phyloP scores from a whole-genome alignment of 2,329 filamentous ascomycete species.

The Hymenoscyphus linearis region DNA sequence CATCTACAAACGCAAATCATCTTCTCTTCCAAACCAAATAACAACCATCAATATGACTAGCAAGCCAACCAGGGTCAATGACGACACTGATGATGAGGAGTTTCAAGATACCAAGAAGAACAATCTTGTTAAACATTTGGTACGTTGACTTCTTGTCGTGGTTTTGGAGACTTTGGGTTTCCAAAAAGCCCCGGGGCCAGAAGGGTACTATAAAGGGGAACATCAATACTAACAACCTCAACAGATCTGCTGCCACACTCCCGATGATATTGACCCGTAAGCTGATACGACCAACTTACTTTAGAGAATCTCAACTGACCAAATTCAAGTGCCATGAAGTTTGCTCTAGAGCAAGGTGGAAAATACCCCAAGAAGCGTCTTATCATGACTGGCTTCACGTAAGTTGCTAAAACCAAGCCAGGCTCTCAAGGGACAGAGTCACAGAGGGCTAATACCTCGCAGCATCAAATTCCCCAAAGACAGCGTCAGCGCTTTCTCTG shows the following conservation, averaged over 20 bases:
- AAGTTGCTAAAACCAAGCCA: slow-evolving; percentile 37
- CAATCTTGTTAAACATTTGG: slow-evolving; percentile 12
- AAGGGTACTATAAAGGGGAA: neutral
- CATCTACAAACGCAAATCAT: neutral
- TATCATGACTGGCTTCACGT: slow-evolving; percentile 92
- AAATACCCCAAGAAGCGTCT: slow-evolving; percentile 79
- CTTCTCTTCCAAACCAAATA: neutral
- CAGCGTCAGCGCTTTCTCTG: slow-evolving; percentile 58
- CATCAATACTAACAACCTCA: neutral
- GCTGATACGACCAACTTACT: neutral
- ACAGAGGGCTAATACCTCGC: neutral
- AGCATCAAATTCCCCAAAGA: slow-evolving; percentile 72
- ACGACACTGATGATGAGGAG: slow-evolving; percentile 7
- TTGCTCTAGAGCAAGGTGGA: slow-evolving; percentile 70
- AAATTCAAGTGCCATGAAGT: slow-evolving; percentile 63
- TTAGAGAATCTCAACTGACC: neutral
- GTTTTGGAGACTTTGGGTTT: too few species aligned
- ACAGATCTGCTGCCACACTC: slow-evolving; percentile 9
- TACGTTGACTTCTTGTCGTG: slow-evolving; percentile 7
- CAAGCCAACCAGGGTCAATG: neutral
- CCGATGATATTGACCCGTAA: slow-evolving; percentile 14
- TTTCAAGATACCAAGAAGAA: slow-evolving; percentile 12
- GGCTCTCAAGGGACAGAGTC: neutral
- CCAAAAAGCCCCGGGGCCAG: too few species aligned
- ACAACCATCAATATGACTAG: neutral